A percentile compares a stretch with the other conserved stretches of the same genome.
These are phyloP conservation scores for Brassica carinata DNA, from an alignment of 345 rosid species.

Conservation along the genomic window DNA sequence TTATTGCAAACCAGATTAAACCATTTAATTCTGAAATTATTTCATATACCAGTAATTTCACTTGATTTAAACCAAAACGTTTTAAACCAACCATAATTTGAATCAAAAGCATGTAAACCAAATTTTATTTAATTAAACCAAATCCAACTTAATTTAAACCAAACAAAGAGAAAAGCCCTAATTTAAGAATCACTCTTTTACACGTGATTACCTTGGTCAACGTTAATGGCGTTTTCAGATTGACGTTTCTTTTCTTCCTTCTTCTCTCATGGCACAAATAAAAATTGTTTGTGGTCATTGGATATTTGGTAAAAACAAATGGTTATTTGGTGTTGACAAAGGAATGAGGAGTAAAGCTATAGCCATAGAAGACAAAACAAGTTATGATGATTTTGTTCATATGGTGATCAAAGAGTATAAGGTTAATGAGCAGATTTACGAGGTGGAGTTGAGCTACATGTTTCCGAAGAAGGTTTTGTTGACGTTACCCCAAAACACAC, in stretches of 20 bases:
- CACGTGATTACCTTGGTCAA: background rate
- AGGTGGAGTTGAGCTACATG: background rate
- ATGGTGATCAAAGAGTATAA: background rate
- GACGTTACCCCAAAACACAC: background rate
- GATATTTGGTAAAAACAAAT: background rate
- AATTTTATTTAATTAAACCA: too few relatives aligned
- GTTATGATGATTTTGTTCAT: background rate
- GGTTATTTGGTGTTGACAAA: background rate
- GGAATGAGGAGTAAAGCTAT: background rate
- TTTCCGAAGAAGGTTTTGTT: background rate
- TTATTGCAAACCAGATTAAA: too few relatives aligned
- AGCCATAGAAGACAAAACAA: background rate
- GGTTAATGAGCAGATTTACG: background rate
- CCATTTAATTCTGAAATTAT: too few relatives aligned
- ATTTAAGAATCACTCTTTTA: too few relatives aligned
- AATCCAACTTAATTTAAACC: too few relatives aligned
- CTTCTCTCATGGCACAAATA: background rate
- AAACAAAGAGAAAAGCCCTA: too few relatives aligned
- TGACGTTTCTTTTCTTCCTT: background rate
- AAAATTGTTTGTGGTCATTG: background rate
- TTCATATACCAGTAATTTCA: too few relatives aligned
- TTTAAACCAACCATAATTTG: too few relatives aligned
- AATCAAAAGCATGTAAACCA: too few relatives aligned
- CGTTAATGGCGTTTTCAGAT: background rate
- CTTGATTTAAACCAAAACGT: too few relatives aligned